phyloP scores from a whole-genome alignment of 108 stramenopile genomes.

The Skeletonema potamos region DNA sequence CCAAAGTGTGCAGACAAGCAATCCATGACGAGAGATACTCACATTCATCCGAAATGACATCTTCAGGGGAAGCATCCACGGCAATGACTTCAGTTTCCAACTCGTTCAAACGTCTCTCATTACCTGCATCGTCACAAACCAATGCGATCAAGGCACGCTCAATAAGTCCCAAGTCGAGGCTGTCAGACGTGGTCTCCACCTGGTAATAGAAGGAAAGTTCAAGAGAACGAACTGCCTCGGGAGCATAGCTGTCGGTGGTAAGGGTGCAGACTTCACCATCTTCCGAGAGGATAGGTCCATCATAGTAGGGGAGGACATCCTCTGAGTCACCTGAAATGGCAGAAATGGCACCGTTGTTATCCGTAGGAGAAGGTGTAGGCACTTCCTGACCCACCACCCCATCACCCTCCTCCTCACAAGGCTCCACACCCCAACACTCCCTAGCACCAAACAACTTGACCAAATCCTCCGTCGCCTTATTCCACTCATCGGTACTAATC shows the following conservation, averaged over 20 bases:
- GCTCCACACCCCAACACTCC: slow-evolving; percentile 19
- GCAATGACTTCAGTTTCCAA: slow-evolving; percentile 5
- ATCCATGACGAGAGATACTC: neutral
- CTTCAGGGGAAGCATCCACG: slow-evolving; percentile 18
- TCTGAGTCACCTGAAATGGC: neutral
- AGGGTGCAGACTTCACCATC: neutral
- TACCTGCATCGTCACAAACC: slow-evolving; percentile 1
- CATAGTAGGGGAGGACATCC: neutral
- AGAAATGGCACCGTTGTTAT: neutral
- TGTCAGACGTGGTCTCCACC: slow-evolving; percentile 10
- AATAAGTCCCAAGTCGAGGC: slow-evolving; percentile 3
- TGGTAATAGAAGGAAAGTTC: slow-evolving; percentile 21
- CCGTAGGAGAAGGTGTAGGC: neutral
- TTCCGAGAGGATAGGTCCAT: neutral
- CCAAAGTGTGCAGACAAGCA: neutral
- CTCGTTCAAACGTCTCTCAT: neutral
- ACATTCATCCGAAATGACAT: slow-evolving; percentile 10
- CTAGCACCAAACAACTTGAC: slow-evolving; percentile 15
- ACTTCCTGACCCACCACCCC: neutral
- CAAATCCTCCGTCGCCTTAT: neutral
- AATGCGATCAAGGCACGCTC: slow-evolving; percentile 5
- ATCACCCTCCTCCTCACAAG: slow-evolving; percentile 9
- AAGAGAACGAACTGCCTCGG: neutral
- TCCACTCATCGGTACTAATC: neutral
- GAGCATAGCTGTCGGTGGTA: neutral